Evolutionary conservation across 805 yeast species (phyloP), one percentile per base, ranked within the genome.

Genomic region (Candida anglica): DNA sequence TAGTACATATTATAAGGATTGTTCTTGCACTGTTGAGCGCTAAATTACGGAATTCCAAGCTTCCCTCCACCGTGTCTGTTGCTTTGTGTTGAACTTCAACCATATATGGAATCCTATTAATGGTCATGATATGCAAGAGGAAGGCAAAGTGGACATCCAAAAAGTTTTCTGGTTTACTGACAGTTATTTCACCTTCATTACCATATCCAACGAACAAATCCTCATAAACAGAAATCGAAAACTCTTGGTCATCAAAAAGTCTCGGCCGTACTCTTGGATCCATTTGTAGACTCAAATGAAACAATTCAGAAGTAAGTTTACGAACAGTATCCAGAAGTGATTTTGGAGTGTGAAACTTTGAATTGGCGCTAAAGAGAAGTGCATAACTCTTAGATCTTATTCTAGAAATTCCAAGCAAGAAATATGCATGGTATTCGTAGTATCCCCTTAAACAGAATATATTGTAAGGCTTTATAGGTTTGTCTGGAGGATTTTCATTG

Each of bases 21-120:
- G 71, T 65, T 19, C 72, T 45, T 5, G 71, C 64, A 19, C 67
- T 51, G 28, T 61, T 55, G 22, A 60, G 38, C 3, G 62, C 53
- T 16, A 62, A 34, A 25, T 52, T 48, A 19, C 67, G 41, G 41
- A 58, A 62, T 22, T 42, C 44, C 1, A 39, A 25, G 19, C 43
- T 39, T 14, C 47, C 46, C 21, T 17, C 5, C 8, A 27, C 9
- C 8, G 23, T 20, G 28, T 18, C 13, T 11, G 31, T 17, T 11
- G 22, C 9, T 6, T 15, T 9, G n/a, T 42, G 27, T 6, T 42
- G 44, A 24, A 34, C 30, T 11, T 29, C 23, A 3, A 56, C 40
- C 18, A 50, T 43, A 31, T 51, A 50, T 1, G 66, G 64, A 14
- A 62, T 44, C 18, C 68, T 38, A 41, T 66, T 66, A 31, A 64